phyloP scores from a whole-genome alignment of 2,329 filamentous ascomycete species.

The Lachnellula cervina region DNA sequence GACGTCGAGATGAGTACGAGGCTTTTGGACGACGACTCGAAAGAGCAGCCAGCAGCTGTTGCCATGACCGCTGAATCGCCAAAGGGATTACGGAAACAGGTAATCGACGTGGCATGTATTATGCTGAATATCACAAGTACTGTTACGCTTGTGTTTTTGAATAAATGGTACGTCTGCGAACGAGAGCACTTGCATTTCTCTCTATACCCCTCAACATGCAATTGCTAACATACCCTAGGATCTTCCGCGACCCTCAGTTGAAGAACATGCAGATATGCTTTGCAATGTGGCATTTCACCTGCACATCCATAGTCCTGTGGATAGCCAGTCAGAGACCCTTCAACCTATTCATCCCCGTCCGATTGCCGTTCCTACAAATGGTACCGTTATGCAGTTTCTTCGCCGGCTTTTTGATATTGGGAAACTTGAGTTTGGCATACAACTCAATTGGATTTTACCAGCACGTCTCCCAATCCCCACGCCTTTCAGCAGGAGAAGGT shows the following conservation, averaged over 20 bases:
- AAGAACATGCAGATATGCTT: slow-evolving; percentile 42
- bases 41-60: background rate
- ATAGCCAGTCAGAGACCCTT: slow-evolving; percentile 38
- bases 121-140: slow-evolving; percentile 40
- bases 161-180: slow-evolving; percentile 35
- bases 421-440: slow-evolving; percentile 41
- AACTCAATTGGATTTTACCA: slow-evolving; percentile 45
- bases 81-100: slow-evolving; percentile 11
- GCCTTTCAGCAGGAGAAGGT: too few relatives aligned
- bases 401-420: slow-evolving; percentile 41
- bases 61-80: background rate
- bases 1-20: slow-evolving; percentile 26
- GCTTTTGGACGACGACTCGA: slow-evolving; percentile 14
- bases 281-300: slow-evolving; percentile 44
- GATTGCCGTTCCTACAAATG: slow-evolving; percentile 40
- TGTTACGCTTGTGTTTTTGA: slow-evolving; percentile 40
- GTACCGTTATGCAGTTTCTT: slow-evolving; percentile 43
- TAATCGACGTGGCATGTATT: slow-evolving; percentile 32
- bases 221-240: slow-evolving; percentile 26
- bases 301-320: slow-evolving; percentile 40
- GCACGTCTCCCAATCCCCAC: background rate
- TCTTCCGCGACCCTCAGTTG: slow-evolving; percentile 40
- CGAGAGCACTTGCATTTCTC: too few relatives aligned
- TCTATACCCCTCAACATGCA: background rate
- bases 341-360: slow-evolving; percentile 40